These are phyloP conservation scores for Teunomyces aglyptinius DNA, from an alignment of 805 yeast genomes.

Conservation along the genomic window DNA sequence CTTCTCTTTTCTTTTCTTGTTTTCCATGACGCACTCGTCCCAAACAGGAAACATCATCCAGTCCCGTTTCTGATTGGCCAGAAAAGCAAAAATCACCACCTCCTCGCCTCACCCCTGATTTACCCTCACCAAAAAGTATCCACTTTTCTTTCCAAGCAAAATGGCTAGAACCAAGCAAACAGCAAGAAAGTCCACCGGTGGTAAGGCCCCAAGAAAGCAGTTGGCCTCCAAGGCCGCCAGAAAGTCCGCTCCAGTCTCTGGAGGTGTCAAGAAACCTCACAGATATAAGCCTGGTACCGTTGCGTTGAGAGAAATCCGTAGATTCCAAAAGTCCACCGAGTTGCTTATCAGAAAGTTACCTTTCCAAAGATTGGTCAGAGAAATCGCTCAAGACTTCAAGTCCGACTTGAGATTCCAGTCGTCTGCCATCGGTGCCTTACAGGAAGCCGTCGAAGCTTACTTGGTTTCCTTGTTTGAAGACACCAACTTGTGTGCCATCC, in stretches of 20 bases:
- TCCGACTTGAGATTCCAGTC: conserved; percentile 48
- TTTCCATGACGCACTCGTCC: not conserved
- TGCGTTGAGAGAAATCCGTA: conserved; percentile 49
- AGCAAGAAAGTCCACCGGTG: conserved; percentile 49
- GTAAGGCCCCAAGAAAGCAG: conserved; percentile 50
- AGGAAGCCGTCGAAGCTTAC: conserved; percentile 48
- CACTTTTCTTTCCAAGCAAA: conserved; percentile 6
- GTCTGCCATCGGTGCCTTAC: conserved; percentile 47
- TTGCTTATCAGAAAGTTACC: conserved; percentile 48
- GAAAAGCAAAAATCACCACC: not conserved
- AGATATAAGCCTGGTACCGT: conserved; percentile 52
- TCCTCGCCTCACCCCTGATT: conserved; percentile 1
- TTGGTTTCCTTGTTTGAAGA: conserved; percentile 47
- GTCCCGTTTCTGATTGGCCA: conserved; percentile 7
- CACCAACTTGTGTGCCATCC: conserved; percentile 49
- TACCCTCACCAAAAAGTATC: not conserved
- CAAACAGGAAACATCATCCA: not conserved
- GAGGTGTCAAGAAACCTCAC: conserved; percentile 50
- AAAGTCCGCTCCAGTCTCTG: conserved; percentile 47
- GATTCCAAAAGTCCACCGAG: conserved; percentile 48
- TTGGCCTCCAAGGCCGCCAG: conserved; percentile 50
- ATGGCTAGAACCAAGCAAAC: conserved; percentile 51
- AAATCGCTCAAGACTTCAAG: conserved; percentile 48
- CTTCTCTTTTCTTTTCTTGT: no score
- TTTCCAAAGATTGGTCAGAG: conserved; percentile 49